Percentiles rank a stretch among this genome's conserved stretches.
Evolutionary conservation across 2,329 filamentous ascomycete genomes (phyloP).

Genomic region (Fusarium aywerte): DNA sequence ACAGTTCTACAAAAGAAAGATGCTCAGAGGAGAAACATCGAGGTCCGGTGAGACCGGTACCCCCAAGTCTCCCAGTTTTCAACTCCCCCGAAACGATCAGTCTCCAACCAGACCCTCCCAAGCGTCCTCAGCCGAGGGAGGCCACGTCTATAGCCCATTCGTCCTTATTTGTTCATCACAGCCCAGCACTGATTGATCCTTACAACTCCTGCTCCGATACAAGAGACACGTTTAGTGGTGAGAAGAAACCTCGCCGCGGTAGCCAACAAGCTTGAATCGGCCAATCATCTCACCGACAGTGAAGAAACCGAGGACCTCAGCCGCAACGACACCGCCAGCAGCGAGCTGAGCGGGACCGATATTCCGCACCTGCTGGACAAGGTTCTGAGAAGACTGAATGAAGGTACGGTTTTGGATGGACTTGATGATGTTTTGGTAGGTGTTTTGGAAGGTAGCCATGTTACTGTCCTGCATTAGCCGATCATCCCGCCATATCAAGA

Average conservation of each 20-base stretch:
- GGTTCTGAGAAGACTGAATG: slow-evolving; percentile 66
- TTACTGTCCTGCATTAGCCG: slow-evolving; percentile 63
- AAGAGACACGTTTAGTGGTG: slow-evolving; percentile 62
- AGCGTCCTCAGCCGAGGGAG: slow-evolving; percentile 30
- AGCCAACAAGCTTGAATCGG: slow-evolving; percentile 93
- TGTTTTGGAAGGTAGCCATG: slow-evolving; percentile 83
- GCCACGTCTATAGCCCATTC: slow-evolving; percentile 41
- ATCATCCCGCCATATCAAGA: slow-evolving; percentile 14
- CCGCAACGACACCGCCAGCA: slow-evolving; percentile 79
- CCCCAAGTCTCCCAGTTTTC: slow-evolving; percentile 39
- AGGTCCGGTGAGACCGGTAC: slow-evolving; percentile 40
- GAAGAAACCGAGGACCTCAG: slow-evolving; percentile 96
- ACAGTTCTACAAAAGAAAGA: slow-evolving; percentile 50
- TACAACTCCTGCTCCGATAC: slow-evolving; percentile 22
- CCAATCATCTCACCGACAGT: slow-evolving; percentile 97
- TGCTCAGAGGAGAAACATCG: slow-evolving; percentile 45
- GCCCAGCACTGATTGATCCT: slow-evolving; percentile 26
- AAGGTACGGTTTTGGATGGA: slow-evolving; percentile 72
- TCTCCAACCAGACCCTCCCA: slow-evolving; percentile 43
- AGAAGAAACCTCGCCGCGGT: slow-evolving; percentile 75
- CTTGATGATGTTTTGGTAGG: slow-evolving; percentile 81
- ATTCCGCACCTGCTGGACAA: slow-evolving; percentile 71
- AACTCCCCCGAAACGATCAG: slow-evolving; percentile 31
- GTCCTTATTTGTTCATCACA: slow-evolving; percentile 36
- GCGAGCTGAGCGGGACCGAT: slow-evolving; percentile 76